Evolutionary conservation across 2,329 filamentous ascomycete species (phyloP).

Genomic region (Scedosporium apiospermum): DNA sequence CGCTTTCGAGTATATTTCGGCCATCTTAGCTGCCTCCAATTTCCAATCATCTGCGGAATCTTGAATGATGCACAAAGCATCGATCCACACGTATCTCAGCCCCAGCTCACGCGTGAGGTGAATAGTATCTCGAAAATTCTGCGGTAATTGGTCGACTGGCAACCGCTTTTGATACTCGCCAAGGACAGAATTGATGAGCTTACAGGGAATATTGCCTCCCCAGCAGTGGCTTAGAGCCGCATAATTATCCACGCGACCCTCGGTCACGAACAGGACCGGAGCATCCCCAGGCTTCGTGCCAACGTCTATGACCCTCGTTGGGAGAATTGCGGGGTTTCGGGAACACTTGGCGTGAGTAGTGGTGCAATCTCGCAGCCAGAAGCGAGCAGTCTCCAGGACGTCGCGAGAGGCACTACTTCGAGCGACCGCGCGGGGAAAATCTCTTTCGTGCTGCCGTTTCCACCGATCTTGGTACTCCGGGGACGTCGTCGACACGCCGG

Average conservation of each 20-base stretch:
- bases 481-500: background rate
- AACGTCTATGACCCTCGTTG: background rate
- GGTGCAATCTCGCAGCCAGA: background rate
- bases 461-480: background rate
- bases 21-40: background rate
- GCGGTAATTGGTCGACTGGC: background rate
- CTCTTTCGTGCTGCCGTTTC: background rate
- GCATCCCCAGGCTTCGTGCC: background rate
- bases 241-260: background rate
- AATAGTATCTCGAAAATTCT: constrained; percentile 16
- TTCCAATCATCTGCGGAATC: constrained; percentile 6
- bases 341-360: background rate
- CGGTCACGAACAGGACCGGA: background rate
- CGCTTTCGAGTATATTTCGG: background rate
- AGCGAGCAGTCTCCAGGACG: background rate
- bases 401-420: background rate
- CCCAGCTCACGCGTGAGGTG: constrained; percentile 11
- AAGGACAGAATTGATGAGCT: background rate
- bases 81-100: constrained; percentile 18
- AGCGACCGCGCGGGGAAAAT: background rate
- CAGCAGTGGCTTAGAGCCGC: constrained; percentile 8
- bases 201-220: constrained; percentile 1
- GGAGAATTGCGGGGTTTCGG: background rate
- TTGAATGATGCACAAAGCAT: constrained; percentile 20
- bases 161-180: constrained; percentile 3